Base-by-base conservation (phyloP, 2,329 filamentous ascomycete species). In the Gnomoniopsis smithogilvyi region DNA sequence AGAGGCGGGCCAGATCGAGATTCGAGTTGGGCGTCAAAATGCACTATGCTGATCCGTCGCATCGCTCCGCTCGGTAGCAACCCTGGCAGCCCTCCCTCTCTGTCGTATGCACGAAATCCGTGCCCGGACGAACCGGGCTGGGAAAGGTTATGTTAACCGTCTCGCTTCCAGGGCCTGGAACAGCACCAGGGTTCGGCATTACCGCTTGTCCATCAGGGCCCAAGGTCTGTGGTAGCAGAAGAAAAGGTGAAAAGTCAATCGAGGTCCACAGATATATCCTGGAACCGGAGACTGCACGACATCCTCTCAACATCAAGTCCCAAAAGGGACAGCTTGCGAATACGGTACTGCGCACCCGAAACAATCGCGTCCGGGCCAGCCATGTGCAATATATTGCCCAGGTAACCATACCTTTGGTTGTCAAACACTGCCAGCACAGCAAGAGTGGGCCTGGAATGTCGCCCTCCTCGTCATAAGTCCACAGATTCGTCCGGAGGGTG, bases 241-340 rank as follows among this genome's bases (percentile, higher is more conserved):
- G 26, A 30, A 30, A 30, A 30, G 26, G 26, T 30, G 8, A 30
- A 30, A 30, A 30, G 8, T 4, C 6, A 41, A 41, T 8, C 4
- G 17, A 41, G 36, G 36, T 41, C 6, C 36, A n/a, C 12, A 41
- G 36, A 41, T 41, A 14, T 14, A 1, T 6, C 17, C 17, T 41
- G 36, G 6, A 3, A 41, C 36, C 36, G 36, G 15, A 41, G 17
- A 14, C 36, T 41, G 36, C n/a, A 34, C 36, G 24, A 36, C 12
- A 6, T n/a, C 36, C 46, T 51, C 46, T 46, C 57, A 56, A 26
- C 22, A 6, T 38, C 33, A 24, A 22, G 24, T 46, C 48, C 51
- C 45, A 15, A 15, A 26, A 30, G 19, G 26, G 52, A 50, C 26
- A 36, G 47, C 52, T 59, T 56, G 57, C 57, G 52, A 59, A 45